Evolutionary conservation across 2,329 filamentous ascomycete species (phyloP), one percentile per base, ranked within the genome.

Genomic region (Cercospora sp.): DNA sequence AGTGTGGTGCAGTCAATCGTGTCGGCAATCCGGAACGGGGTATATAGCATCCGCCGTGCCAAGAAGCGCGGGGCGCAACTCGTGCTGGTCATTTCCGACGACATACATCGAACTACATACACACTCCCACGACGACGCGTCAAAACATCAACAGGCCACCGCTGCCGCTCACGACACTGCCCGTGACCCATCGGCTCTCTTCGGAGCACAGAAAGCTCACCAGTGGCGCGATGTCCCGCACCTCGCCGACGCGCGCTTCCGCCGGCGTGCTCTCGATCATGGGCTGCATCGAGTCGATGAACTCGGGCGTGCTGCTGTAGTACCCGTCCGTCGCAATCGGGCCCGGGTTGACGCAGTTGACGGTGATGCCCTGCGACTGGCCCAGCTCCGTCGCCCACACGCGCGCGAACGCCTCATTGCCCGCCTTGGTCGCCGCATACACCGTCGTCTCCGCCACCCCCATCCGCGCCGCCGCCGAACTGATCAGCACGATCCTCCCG

Each of bases 221-320:
- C 87, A 87, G 66, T 91, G 94, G 77, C 83, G 94, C 74, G 89
- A 90, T 76, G 81, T 92, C 76, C 60, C 79, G 76, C n/a, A 60
- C 62, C 36, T 53, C 39, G 16, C 55, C 69, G 28, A 69, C 60
- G 16, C 69, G 30, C 60, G 66, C 13, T 23, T 23, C 31, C 60
- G 66, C 62, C 76, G 5, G 31, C 71, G 60, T 58, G 73, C 64
- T 28, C 63, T 64, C 48, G 72, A 53, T 53, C 45, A 33, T 33
- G 31, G 31, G 31, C 31, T 33, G 31, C 31, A 33, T 33, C 31
- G 31, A 33, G 3, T 33, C 31, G 31, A 33, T 33, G 45, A 26
- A 18, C 45, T 26, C 23, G n/a, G 18, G 18, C 45, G 23, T 18
- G 45, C 45, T 53, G 45, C 45, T 26, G n/a, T 53, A 18, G 45